These are phyloP conservation scores for Endothia cerciana DNA, from an alignment of 2,329 filamentous ascomycete genomes.

Conservation along the genomic window DNA sequence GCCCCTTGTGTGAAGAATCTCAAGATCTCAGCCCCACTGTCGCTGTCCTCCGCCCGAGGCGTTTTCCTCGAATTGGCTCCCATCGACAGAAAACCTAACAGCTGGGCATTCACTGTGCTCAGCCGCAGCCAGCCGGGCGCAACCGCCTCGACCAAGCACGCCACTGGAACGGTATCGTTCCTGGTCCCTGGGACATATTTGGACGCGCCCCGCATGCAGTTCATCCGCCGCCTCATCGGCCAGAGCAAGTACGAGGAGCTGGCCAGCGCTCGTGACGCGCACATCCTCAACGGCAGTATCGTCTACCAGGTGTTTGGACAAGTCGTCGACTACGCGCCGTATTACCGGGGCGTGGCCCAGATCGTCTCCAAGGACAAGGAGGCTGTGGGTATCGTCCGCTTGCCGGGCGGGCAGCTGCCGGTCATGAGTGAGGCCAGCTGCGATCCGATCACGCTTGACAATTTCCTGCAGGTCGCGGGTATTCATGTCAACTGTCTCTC, in stretches of 20 bases:
- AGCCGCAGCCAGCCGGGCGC: neutral
- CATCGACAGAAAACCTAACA: neutral
- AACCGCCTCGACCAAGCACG: slow-evolving; percentile 9
- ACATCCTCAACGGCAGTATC: slow-evolving; percentile 48
- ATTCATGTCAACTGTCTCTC: slow-evolving; percentile 42
- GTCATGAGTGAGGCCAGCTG: slow-evolving; percentile 6
- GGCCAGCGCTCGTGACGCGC: neutral
- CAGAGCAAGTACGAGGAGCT: neutral
- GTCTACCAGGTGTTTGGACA: slow-evolving; percentile 21
- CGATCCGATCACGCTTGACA: slow-evolving; percentile 34
- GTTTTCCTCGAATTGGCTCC: neutral
- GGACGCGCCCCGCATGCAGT: slow-evolving; percentile 6
- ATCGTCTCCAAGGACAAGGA: slow-evolving; percentile 24
- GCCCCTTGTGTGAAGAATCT: neutral
- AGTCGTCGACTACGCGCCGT: slow-evolving; percentile 28
- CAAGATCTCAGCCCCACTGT: slow-evolving; percentile 5
- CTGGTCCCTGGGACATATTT: neutral
- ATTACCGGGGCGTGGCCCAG: slow-evolving; percentile 27
- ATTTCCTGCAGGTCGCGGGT: slow-evolving; percentile 42
- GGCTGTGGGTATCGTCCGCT: slow-evolving; percentile 27
- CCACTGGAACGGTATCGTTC: slow-evolving; percentile 6
- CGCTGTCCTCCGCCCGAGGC: neutral
- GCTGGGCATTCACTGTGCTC: slow-evolving; percentile 12
- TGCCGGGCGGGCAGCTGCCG: slow-evolving; percentile 6
- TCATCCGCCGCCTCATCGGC: slow-evolving; percentile 6